Evolutionary conservation across 352 stramenopile species (phyloP), one percentile per base, ranked within the genome.

Genomic region (Globisporangium spiculum): DNA sequence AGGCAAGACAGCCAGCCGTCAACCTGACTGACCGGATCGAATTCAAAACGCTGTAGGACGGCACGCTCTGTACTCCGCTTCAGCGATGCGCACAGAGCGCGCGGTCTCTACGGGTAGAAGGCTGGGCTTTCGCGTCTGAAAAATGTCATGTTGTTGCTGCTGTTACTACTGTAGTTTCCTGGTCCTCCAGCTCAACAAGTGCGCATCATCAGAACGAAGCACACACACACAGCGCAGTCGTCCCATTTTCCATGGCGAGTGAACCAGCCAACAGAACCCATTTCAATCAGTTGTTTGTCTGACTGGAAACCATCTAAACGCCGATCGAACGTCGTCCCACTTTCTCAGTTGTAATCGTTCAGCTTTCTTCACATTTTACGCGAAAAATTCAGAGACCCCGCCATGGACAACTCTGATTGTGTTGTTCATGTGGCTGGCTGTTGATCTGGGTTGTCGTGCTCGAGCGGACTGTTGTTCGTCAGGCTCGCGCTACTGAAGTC

Each of bases 101-200:
- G 26, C 27, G 54, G 54, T 60, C 27, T 60, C 54, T 60, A 60
- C 54, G 6, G 54, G 54, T 60, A 60, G 27, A 60, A 60, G 54
- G 26, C n/a, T 26, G 48, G 48, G 10, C n/a, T 55, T 55, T 55
- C n/a, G 48, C 48, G 18, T 16, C n/a, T 20, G 48, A 55, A 55
- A n/a, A 55, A 55, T 55, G 48, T 16, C 48, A 26, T 26, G n/a
- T 20, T 55, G 46, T 18, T 48, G 41, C 41, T 50, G 30, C 30
- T 32, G 30, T 32, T 32, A 32, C 30, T 32, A 7, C 30, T 32
- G 30, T 32, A 32, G 30, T 32, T 32, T 32, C 30, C 30, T 32
- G 4, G 30, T 32, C 30, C 30, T 32, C 38, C 38, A n/a, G 4
- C 16, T 48, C 41, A 48, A 48, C 38, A 48, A 48, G 14, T n/a